Base-by-base conservation (phyloP, 2,329 filamentous ascomycete genomes). In the Macrophomina pseudophaseolina region DNA sequence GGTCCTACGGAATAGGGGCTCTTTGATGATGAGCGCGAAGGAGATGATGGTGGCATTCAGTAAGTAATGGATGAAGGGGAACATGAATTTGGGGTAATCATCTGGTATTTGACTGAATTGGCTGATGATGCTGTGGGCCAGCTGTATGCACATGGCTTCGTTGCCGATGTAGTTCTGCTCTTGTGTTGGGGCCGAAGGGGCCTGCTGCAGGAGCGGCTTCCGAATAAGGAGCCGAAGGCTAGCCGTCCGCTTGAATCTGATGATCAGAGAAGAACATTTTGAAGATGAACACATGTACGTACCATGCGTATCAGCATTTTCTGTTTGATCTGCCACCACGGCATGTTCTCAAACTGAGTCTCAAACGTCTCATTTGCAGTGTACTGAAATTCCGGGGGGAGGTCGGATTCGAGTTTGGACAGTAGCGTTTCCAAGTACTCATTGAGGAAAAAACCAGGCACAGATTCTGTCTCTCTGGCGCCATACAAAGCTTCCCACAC, bases 11-110 rank as follows among this genome's bases (percentile, higher is more conserved):
- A 51, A 51, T 4, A 51, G 30, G 11, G 48, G 48, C 18, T 51
- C 48, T 23, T 51, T 51, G 8, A 51, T 30, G 11, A 51, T 14
- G 11, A 51, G 18, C 12, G 48, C 48, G 3, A 51, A 5, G 3
- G 48, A 51, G 16, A 51, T 51, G 28, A 30, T 30, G 8, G 48
- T 51, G 18, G 48, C 48, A 14, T 51, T 51, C 9, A 30, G 18
- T 7, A 51, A 23, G 48, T 51, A 30, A 11, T 51, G 48, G 48
- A 51, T 51, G 48, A 51, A 51, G 18, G 48, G 48, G n/a, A 51
- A 51, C 48, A 51, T 51, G 48, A 51, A 51, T 11, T 51, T 51
- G 18, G 48, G 48, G 23, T 51, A 51, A 14, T 51, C 48, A 23
- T 51, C 48, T 1, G 48, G 48, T 51, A 51, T 51, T 30, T 51